Conservation (phyloP, 768 basidiomycete genomes). For the Calocera viscosa region DNA sequence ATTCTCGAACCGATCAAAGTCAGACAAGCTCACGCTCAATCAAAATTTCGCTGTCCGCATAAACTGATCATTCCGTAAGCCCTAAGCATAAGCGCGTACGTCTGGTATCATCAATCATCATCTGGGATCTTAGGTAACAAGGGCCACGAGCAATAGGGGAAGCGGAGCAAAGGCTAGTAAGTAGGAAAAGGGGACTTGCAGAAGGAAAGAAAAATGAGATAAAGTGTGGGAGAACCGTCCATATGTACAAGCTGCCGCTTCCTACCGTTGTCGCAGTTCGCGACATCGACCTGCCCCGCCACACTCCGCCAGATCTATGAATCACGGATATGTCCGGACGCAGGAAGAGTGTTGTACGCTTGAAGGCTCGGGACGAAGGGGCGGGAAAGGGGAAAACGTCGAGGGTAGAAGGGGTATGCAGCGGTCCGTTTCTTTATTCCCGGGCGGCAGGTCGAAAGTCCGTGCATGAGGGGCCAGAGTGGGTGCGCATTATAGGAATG, state of each 20-base stretch:
- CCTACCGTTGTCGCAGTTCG: too few species aligned
- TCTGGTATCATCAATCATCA: slow-evolving; percentile 8
- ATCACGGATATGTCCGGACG: too few species aligned
- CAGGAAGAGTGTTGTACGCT: too few species aligned
- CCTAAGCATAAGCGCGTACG: slow-evolving; percentile 5
- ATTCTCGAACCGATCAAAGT: not conserved
- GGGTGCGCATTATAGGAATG: not conserved
- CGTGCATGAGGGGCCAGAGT: not conserved
- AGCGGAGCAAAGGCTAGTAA: too few species aligned
- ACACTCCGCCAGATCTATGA: too few species aligned
- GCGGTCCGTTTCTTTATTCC: not conserved
- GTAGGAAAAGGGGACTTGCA: not conserved
- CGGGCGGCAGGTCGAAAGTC: not conserved
- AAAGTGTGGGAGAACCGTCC: too few species aligned
- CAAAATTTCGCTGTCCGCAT: slow-evolving; percentile 3
- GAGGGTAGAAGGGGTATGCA: too few species aligned
- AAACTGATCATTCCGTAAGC: slow-evolving; percentile 7
- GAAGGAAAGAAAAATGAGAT: not conserved
- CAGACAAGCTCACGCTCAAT: not conserved
- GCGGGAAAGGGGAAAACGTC: too few species aligned
- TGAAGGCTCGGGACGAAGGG: too few species aligned
- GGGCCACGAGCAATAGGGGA: not conserved
- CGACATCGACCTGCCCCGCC: too few species aligned
- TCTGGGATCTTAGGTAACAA: slow-evolving; percentile 2
- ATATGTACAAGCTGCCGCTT: too few species aligned